Conservation (phyloP, 208 protist species). For the Leishmania guyanensis region DNA sequence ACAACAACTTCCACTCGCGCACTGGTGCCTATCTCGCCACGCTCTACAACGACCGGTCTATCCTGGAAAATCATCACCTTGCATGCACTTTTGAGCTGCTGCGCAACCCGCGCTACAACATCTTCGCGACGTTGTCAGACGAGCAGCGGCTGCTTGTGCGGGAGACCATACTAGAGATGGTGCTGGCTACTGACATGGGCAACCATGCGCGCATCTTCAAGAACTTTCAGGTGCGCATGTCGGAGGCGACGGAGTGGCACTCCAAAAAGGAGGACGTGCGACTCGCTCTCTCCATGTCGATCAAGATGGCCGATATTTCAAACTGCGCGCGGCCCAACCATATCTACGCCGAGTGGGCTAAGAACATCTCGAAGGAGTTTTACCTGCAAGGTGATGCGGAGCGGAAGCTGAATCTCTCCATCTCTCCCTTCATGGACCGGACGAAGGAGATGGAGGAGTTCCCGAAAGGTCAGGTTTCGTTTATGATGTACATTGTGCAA, state of each 20-base stretch:
- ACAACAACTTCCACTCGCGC: conserved; percentile 97
- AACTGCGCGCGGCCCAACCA: conserved; percentile 91
- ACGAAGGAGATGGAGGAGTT: conserved; percentile 81
- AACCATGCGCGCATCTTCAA: conserved; percentile 91
- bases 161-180: conserved; percentile 91
- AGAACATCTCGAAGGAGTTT: conserved; percentile 93
- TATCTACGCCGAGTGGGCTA: conserved; percentile 92
- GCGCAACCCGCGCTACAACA: conserved; percentile 75
- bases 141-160: conserved; percentile 85
- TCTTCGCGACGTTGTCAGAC: conserved; percentile 74
- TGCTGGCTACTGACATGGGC: conserved; percentile 95
- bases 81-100: conserved; percentile 89
- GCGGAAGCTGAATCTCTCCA: conserved; percentile 60
- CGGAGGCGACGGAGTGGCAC: conserved; percentile 74
- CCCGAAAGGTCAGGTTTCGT: conserved; percentile 89
- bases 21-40: conserved; percentile 89
- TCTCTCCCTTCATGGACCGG: conserved; percentile 95
- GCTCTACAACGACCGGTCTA: conserved; percentile 94
- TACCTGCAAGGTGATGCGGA: conserved; percentile 94
- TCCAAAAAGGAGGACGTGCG: conserved; percentile 82
- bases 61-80: conserved; percentile 95
- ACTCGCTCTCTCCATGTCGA: conserved; percentile 89
- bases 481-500: conserved; percentile 93
- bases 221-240: conserved; percentile 78
- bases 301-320: conserved; percentile 96